Conservation (phyloP, 106 monocot species). For the Acorus gramineus region DNA sequence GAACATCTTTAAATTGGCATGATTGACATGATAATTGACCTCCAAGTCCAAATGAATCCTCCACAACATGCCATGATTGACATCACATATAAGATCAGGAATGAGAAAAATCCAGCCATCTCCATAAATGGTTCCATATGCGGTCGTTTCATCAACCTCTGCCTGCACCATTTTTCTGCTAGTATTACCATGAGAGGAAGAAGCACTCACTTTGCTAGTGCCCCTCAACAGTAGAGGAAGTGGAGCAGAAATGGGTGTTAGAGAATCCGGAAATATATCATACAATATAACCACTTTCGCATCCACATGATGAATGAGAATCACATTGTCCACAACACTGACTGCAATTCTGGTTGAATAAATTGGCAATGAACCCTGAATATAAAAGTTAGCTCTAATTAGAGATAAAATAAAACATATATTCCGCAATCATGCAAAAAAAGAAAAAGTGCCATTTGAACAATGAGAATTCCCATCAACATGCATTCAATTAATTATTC, state of each 20-base stretch:
- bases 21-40: constrained; percentile 21
- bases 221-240: constrained; percentile 78
- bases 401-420: too few relatives aligned
- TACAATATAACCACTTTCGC: constrained; percentile 93
- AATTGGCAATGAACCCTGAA: constrained; percentile 71
- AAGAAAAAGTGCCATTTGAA: too few relatives aligned
- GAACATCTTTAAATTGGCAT: background rate
- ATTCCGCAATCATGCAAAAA: too few relatives aligned
- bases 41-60: constrained; percentile 78
- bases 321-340: constrained; percentile 83
- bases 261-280: constrained; percentile 71
- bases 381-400: background rate
- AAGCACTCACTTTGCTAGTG: constrained; percentile 8
- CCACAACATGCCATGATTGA: constrained; percentile 88
- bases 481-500: too few relatives aligned
- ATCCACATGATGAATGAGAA: constrained; percentile 93
- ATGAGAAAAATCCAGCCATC: constrained; percentile 81
- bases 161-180: constrained; percentile 17
- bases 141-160: constrained; percentile 32
- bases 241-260: constrained; percentile 84
- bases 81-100: constrained; percentile 88
- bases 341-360: constrained; percentile 80
- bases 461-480: too few relatives aligned
- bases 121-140: constrained; percentile 74
- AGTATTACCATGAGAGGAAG: constrained; percentile 16